Evolutionary conservation across 257 asterid species (phyloP), one percentile per base, ranked within the genome.

Genomic region (Petrea volubilis): DNA sequence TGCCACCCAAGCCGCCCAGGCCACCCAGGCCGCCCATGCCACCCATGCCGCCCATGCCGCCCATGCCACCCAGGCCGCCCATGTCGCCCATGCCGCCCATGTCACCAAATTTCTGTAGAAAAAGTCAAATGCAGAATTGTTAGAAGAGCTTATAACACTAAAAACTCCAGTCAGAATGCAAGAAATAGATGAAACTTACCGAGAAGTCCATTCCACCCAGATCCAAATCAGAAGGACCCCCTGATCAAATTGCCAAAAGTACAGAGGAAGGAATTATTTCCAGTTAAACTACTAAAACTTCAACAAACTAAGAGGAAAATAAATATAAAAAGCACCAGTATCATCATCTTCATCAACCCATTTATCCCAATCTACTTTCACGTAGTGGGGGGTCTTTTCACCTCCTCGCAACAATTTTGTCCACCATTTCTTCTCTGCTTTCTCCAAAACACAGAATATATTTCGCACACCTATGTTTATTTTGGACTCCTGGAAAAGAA

Each of bases 331-430:
- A 82, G 92, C 96, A 81, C 92, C 96, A 63, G 88, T 64, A 28
- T 87, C 91, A 28, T 89, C 97, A 79, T 91, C 98, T 81, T 91
- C 95, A 67, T 93, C 98, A 20, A 81, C 98, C 98, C 98, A 93
- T 71, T 87, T 93, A 76, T 93, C 98, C 98, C 98, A 94, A 73
- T 94, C 98, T 64, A 91, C 96, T 84, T 91, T 94, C 64, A 94
- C 84, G 33, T 89, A 86, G 80, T 89, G 96, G 17, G 98, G 98
- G 21, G 91, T n/a, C 88, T 91, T 94, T 10, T 66, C 96, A 57
- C 74, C 84, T 70, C 90, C 97, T 53, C 87, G 85, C 83, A 94
- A 82, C 53, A 94, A 73, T 55, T 87, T 89, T 1, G 68, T 81
- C 98, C 98, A 94, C 97, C 98, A 94, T 76, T 87, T 91, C 69